Percentiles rank a stretch among this genome's conserved stretches.
Conservation (phyloP, 2,329 filamentous ascomycete genomes). For the Nannizziopsis barbatae region DNA sequence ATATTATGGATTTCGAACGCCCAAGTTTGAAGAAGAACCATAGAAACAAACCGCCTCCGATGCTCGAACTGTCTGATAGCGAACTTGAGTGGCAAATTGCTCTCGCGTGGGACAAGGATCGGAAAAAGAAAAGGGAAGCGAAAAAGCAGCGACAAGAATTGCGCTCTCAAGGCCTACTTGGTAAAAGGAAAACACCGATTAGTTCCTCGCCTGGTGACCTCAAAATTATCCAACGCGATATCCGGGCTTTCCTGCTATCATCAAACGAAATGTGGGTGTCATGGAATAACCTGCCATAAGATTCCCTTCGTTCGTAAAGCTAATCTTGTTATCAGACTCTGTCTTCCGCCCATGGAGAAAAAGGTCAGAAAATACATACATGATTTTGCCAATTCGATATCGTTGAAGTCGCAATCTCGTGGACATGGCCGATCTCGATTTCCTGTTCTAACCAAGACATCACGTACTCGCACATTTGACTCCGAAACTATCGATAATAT, state of each 20-base stretch:
- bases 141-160: constrained; percentile 61
- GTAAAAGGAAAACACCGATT: constrained; percentile 43
- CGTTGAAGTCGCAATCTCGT: constrained; percentile 71
- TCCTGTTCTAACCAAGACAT: constrained; percentile 65
- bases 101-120: constrained; percentile 54
- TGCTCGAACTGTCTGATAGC: constrained; percentile 51
- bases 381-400: constrained; percentile 61
- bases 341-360: constrained; percentile 76
- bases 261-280: constrained; percentile 49
- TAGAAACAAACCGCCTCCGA: constrained; percentile 45
- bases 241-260: constrained; percentile 58
- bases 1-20: constrained; percentile 72
- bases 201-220: constrained; percentile 57
- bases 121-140: constrained; percentile 57
- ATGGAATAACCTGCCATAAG: constrained; percentile 8
- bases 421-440: constrained; percentile 63
- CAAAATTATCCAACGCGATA: constrained; percentile 59
- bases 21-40: constrained; percentile 56
- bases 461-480: constrained; percentile 51
- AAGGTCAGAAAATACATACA: constrained; percentile 67
- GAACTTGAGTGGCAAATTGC: constrained; percentile 54
- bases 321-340: constrained; percentile 41
- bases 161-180: constrained; percentile 54
- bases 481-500: constrained; percentile 43
- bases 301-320: background rate